Evolutionary conservation across 2,329 filamentous ascomycete genomes (phyloP).

Genomic region (Aspergillus texensis): DNA sequence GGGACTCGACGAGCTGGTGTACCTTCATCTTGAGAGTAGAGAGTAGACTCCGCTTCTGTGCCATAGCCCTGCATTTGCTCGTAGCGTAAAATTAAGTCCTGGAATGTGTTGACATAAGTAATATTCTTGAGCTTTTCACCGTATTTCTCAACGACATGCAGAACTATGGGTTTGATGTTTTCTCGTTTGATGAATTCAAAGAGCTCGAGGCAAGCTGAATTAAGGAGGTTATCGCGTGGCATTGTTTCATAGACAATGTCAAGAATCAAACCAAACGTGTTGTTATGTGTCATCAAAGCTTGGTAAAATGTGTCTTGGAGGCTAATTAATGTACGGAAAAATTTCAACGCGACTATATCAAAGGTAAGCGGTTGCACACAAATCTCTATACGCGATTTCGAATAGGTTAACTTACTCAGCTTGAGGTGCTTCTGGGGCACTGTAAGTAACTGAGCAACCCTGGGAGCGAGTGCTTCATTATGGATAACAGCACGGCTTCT

Average conservation of each 20-base stretch:
- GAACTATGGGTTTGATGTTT: slow-evolving; percentile 76
- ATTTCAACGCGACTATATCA: slow-evolving; percentile 77
- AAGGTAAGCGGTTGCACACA: background rate
- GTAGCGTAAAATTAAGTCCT: slow-evolving; percentile 72
- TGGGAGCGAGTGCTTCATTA: slow-evolving; percentile 72
- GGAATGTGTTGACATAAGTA: slow-evolving; percentile 84
- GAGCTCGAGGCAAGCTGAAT: slow-evolving; percentile 90
- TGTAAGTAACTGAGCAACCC: slow-evolving; percentile 78
- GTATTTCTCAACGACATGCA: slow-evolving; percentile 82
- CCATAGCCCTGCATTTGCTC: slow-evolving; percentile 75
- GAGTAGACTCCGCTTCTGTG: slow-evolving; percentile 62
- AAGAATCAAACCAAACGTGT: slow-evolving; percentile 80
- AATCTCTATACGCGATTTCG: background rate
- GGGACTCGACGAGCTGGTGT: slow-evolving; percentile 50
- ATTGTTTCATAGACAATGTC: slow-evolving; percentile 82
- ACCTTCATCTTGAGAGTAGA: slow-evolving; percentile 72
- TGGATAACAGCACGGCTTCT: slow-evolving; percentile 88
- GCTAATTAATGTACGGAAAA: slow-evolving; percentile 83
- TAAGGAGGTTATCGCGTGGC: slow-evolving; percentile 88
- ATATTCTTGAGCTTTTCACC: slow-evolving; percentile 75
- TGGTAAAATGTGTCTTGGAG: slow-evolving; percentile 92
- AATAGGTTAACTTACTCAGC: slow-evolving; percentile 63
- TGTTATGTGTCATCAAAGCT: slow-evolving; percentile 78
- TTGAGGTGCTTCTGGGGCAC: slow-evolving; percentile 91
- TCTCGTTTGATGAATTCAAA: slow-evolving; percentile 89